These are phyloP conservation scores for Calonectria multiphialidica DNA, from an alignment of 2,329 filamentous ascomycete species.

Conservation along the genomic window DNA sequence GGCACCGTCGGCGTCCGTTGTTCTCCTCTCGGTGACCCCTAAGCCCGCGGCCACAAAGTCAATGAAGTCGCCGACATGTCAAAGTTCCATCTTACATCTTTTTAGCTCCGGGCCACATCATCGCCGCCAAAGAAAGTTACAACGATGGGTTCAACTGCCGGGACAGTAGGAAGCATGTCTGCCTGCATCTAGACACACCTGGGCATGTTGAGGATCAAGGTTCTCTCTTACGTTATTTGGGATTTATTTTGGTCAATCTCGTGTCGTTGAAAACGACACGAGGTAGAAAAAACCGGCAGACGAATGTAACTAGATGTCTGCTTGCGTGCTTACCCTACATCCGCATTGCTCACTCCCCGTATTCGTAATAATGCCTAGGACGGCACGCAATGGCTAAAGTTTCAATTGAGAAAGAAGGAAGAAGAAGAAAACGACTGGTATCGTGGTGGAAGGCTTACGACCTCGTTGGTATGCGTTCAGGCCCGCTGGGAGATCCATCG, in stretches of 20 bases:
- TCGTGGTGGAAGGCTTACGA: not conserved
- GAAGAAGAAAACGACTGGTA: not conserved
- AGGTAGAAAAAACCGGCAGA: not conserved
- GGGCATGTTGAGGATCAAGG: not conserved
- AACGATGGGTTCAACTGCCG: not conserved
- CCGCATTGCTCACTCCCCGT: not conserved
- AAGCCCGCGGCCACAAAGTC: not conserved
- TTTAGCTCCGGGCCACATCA: slow-evolving; percentile 10
- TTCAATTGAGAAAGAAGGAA: not conserved
- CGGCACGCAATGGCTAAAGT: not conserved
- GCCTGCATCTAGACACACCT: not conserved
- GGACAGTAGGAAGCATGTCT: not conserved
- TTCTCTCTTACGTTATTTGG: not conserved
- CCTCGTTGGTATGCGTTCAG: not conserved
- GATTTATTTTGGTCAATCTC: not conserved
- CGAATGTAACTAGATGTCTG: not conserved
- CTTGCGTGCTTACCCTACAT: slow-evolving; percentile 14
- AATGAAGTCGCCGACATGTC: slow-evolving; percentile 6
- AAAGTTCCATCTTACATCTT: slow-evolving; percentile 20
- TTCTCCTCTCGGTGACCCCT: slow-evolving; percentile 6
- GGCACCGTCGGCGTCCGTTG: not conserved
- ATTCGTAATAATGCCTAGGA: not conserved
- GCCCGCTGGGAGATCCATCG: not conserved
- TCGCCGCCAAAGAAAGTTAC: not conserved
- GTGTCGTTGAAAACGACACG: not conserved